Conservation (phyloP, 768 basidiomycete species). For the Phallus indusiatus region DNA sequence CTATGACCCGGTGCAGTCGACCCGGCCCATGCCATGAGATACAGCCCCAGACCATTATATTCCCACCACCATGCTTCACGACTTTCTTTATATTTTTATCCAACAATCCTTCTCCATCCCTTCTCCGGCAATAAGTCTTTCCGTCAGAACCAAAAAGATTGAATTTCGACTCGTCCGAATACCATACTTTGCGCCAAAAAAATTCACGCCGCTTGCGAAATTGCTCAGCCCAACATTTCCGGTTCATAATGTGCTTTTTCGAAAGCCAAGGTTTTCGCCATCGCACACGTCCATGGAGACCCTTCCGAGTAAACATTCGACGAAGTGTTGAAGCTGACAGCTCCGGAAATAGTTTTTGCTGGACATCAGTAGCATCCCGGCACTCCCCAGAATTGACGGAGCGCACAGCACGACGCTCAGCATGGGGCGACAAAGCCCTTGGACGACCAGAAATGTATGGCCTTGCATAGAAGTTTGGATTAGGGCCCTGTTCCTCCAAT, state of each 20-base stretch:
- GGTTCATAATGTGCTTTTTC: conserved; percentile 11
- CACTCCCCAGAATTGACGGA: no score
- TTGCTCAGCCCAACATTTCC: conserved; percentile 16
- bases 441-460: no score
- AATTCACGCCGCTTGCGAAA: conserved; percentile 20
- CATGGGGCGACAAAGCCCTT: no score
- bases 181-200: conserved; percentile 21
- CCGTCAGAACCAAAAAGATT: conserved; percentile 26
- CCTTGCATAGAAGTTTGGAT: no score
- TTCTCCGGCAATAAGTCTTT: conserved; percentile 21
- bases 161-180: conserved; percentile 28
- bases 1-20: no score
- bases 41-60: no score
- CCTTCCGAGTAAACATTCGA: neutral
- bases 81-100: conserved; percentile 17
- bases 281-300: conserved; percentile 4
- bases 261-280: conserved; percentile 16
- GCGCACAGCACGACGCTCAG: no score
- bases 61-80: conserved; percentile 19
- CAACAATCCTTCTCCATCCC: conserved; percentile 19
- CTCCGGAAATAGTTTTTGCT: conserved; percentile 3
- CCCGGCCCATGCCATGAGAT: no score
- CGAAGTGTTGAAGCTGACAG: neutral
- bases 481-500: no score
- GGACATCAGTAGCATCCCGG: conserved; percentile 1